Percentiles rank a stretch among this genome's conserved stretches.
These are phyloP conservation scores for Prosopis cineraria DNA, from an alignment of 306 rosid genomes.

Conservation along the genomic window DNA sequence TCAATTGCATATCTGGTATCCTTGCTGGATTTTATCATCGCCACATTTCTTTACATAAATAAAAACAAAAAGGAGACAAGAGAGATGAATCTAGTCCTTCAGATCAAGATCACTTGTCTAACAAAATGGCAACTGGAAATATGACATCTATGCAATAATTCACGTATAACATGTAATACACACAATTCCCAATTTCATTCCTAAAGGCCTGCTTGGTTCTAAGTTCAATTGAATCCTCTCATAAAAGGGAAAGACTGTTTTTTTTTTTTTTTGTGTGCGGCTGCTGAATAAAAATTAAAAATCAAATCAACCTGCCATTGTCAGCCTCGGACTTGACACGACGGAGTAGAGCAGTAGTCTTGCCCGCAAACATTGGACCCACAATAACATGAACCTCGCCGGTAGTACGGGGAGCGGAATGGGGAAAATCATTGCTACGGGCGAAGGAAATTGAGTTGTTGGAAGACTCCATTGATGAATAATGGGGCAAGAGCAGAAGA, in stretches of 20 bases:
- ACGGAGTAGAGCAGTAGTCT: conserved; percentile 85
- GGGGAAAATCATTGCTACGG: conserved; percentile 18
- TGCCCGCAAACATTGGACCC: conserved; percentile 98
- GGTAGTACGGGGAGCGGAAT: conserved; percentile 23
- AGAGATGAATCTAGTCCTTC: neutral
- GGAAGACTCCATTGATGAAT: conserved; percentile 50
- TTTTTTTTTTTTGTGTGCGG: no score
- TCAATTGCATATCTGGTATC: conserved; percentile 78
- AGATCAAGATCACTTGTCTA: neutral
- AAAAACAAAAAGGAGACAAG: neutral
- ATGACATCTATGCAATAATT: neutral
- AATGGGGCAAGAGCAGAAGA: neutral
- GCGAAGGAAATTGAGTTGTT: conserved; percentile 33
- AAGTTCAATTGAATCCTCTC: neutral
- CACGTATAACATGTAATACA: neutral
- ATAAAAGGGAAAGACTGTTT: neutral
- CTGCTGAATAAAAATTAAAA: neutral
- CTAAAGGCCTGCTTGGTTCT: neutral
- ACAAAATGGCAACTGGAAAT: neutral
- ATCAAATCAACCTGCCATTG: conserved; percentile 55
- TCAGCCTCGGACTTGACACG: conserved; percentile 70
- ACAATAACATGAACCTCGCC: conserved; percentile 88
- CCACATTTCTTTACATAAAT: conserved; percentile 62
- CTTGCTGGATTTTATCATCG: conserved; percentile 81
- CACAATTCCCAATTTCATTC: neutral